Base-by-base conservation (phyloP, 805 yeast species). In the Pichia cabralensis region DNA sequence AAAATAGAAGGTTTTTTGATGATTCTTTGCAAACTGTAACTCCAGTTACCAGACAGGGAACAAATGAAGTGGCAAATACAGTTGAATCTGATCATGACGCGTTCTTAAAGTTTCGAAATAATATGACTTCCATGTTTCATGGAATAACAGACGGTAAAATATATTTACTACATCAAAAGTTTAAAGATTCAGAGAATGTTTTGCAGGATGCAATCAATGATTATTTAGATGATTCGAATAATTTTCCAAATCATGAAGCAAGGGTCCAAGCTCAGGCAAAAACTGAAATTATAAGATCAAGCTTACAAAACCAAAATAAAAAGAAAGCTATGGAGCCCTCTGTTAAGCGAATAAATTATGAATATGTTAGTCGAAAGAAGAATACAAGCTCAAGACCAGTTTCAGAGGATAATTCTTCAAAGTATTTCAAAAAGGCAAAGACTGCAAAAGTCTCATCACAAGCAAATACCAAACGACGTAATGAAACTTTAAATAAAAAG, bases 121-220 rank as follows among this genome's bases (percentile, higher is more conserved):
- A n/a, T n/a, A n/a, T n/a, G n/a, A n/a, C n/a, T n/a, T n/a, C n/a
- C n/a, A n/a, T n/a, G n/a, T n/a, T n/a, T n/a, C n/a, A n/a, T n/a
- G n/a, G n/a, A n/a, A n/a, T n/a, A n/a, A n/a, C n/a, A n/a, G n/a
- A n/a, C n/a, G n/a, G n/a, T n/a, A n/a, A n/a, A n/a, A n/a, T n/a
- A n/a, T 35, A 38, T 6, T 24, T 34, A 12, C 42, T 66, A 10
- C 58, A 42, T 32, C 40, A 45, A 2, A 53, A 50, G 35, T 61
- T 52, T 38, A 42, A 45, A n/a, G 34, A 42, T 12, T 31, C 44
- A 1, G 46, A 44, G 1, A 52, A 55, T n/a, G 46, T 55, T 3
- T 46, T 66, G 3, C 40, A 61, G 10, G 46, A 46, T n/a, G 68
- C 74, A 1, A 56, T 64, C 2, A 58, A 62, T 36, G 60, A 56